phyloP scores from a whole-genome alignment of 2,329 filamentous ascomycete genomes.

The Fusarium sp. region DNA sequence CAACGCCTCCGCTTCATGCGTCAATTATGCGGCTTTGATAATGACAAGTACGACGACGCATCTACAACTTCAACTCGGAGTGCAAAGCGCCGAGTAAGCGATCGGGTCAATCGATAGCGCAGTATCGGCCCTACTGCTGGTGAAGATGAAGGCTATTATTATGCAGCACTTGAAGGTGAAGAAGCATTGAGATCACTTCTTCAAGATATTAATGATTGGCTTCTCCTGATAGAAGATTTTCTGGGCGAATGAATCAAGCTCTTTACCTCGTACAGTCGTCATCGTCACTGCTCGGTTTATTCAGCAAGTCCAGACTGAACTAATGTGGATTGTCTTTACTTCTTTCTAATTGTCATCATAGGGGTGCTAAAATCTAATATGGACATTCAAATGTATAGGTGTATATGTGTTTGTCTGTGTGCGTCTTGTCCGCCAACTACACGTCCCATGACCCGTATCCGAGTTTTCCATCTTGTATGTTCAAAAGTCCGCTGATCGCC shows the following conservation, averaged over 20 bases:
- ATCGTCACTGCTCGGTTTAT: background rate
- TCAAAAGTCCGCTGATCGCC: conserved; percentile 2
- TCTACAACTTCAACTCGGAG: conserved; percentile 5
- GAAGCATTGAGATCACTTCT: background rate
- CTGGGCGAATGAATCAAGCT: background rate
- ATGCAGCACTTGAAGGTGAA: background rate
- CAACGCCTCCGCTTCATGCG: conserved; percentile 67
- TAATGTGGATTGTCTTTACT: conserved; percentile 3
- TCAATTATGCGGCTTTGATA: conserved; percentile 65
- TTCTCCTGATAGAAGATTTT: background rate
- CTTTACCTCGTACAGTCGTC: background rate
- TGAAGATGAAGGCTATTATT: background rate
- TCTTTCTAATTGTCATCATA: conserved; percentile 19
- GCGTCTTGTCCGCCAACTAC: conserved; percentile 9
- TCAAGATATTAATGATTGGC: background rate
- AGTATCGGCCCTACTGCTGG: background rate
- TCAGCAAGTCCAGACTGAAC: background rate
- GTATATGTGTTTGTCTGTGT: conserved; percentile 13
- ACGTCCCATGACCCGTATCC: conserved; percentile 1
- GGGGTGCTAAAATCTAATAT: conserved; percentile 17
- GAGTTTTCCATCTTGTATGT: conserved; percentile 11
- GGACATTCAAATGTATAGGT: conserved; percentile 4
- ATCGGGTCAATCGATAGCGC: conserved; percentile 30
- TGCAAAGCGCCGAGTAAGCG: conserved; percentile 32
- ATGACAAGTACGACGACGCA: conserved; percentile 19